Evolutionary conservation across 2,329 filamentous ascomycete genomes (phyloP), one percentile per base, ranked within the genome.

Genomic region (Ceratocystiopsis sp.): DNA sequence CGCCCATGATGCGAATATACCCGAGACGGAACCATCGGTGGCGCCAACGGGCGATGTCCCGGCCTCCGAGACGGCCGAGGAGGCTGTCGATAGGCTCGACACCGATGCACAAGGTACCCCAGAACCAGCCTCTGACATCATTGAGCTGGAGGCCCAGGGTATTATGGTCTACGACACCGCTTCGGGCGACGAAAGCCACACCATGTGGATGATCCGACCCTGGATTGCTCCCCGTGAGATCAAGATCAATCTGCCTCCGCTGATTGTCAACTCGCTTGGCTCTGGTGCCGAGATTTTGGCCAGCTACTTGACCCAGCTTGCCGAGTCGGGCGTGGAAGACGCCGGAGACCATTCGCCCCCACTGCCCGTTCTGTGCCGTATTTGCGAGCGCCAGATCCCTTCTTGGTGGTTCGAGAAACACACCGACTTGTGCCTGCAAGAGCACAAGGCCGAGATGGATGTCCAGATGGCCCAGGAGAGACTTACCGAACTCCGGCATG

Each of bases 401-500:
- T 86, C 89, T 0, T 98, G 91, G 91, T 98, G 91, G 93, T 98
- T 98, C 53, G 91, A 98, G 62, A 98, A 96, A 60, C 91, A 98
- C 58, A 94, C 89, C 2, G 93, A 98, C 54, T 66, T 96, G 17
- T 98, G 91, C 56, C 68, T 95, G 44, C 87, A 96, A 57, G 91
- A 98, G 58, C 91, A 98, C 57, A 80, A 83, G 42, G 89, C 91
- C 0, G 91, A 98, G 58, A 93, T 95, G 84, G 89, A 96, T 53
- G 86, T 98, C 4, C 89, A 98, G 57, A 80, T 96, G 68, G 78
- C 87, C 7, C 91, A 98, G 55, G 91, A 98, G 56, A 85, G 76
- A 48, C 66, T 98, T 40, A 82, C 80, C 8, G 91, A 98, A 55
- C 91, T 98, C 61, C 80, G 91, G 7, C 87, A 94, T 59, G 74